These are phyloP conservation scores for Rosa hybrid DNA, from an alignment of 331 rosid genomes.

Conservation along the genomic window DNA sequence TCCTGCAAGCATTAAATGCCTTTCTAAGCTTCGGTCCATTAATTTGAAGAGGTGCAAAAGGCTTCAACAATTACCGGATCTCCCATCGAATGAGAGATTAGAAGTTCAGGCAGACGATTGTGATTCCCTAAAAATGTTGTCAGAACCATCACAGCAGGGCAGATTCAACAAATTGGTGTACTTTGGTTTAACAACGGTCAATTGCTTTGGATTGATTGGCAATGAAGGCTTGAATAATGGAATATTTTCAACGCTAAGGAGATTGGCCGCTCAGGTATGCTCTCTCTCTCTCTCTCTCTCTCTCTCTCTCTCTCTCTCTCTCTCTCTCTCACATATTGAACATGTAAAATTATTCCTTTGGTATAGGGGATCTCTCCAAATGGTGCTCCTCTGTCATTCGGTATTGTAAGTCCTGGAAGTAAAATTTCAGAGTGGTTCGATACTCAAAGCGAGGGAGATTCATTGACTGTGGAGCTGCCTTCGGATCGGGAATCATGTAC, in stretches of 20 bases:
- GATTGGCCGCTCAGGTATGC: background rate
- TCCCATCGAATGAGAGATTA: background rate
- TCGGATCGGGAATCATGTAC: background rate
- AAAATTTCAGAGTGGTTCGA: conserved; percentile 2
- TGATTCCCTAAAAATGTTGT: background rate
- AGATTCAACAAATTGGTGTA: background rate
- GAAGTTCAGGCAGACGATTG: background rate
- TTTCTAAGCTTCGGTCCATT: background rate
- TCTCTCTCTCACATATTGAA: background rate
- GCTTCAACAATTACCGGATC: background rate
- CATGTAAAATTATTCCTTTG: background rate
- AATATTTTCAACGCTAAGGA: background rate
- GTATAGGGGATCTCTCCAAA: background rate
- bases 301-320: no score
- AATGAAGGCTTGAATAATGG: background rate
- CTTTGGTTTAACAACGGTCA: background rate
- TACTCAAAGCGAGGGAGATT: background rate
- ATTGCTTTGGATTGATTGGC: background rate
- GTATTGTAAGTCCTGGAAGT: background rate
- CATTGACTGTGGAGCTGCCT: background rate
- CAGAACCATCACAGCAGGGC: background rate
- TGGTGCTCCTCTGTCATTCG: no score
- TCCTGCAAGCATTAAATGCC: background rate
- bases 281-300: no score
- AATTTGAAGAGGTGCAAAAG: background rate